Conservation (phyloP, 306 rosid genomes). For the Glycine latifolia region DNA sequence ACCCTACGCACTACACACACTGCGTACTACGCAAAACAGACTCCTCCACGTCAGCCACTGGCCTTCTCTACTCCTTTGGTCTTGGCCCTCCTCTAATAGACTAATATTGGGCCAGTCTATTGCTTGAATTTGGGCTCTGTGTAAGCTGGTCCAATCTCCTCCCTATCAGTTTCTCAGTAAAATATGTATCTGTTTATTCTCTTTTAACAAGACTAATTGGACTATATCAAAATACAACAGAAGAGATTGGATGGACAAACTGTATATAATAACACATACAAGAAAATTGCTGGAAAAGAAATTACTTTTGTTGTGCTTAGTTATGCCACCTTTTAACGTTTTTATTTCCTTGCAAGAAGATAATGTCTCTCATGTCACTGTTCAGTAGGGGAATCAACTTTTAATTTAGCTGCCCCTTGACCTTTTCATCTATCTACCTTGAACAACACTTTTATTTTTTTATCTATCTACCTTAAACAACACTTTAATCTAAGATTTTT, state of each 20-base stretch:
- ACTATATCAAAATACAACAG: background rate
- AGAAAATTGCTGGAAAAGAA: constrained; percentile 6
- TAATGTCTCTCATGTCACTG: background rate
- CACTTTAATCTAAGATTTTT: background rate
- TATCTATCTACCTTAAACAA: too few species aligned
- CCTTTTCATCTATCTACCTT: background rate
- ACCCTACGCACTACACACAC: too few species aligned
- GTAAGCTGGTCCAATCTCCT: too few species aligned
- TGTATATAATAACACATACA: constrained; percentile 3
- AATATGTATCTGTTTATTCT: too few species aligned
- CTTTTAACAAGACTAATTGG: background rate
- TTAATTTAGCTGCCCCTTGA: background rate
- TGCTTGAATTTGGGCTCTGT: too few species aligned
- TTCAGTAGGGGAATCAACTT: background rate
- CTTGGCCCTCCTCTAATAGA: too few species aligned
- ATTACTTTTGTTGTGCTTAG: background rate
- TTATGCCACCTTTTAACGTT: background rate
- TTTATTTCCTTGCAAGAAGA: background rate
- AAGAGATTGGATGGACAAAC: constrained; percentile 6
- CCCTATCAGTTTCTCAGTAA: too few species aligned
- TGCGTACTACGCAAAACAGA: too few species aligned
- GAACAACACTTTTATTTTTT: background rate
- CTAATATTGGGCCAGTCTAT: too few species aligned
- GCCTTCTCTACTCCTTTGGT: too few species aligned
- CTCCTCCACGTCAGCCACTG: too few species aligned